Evolutionary conservation across 176 grass and related monocot genomes (phyloP).

Genomic region (Eleusine indica): DNA sequence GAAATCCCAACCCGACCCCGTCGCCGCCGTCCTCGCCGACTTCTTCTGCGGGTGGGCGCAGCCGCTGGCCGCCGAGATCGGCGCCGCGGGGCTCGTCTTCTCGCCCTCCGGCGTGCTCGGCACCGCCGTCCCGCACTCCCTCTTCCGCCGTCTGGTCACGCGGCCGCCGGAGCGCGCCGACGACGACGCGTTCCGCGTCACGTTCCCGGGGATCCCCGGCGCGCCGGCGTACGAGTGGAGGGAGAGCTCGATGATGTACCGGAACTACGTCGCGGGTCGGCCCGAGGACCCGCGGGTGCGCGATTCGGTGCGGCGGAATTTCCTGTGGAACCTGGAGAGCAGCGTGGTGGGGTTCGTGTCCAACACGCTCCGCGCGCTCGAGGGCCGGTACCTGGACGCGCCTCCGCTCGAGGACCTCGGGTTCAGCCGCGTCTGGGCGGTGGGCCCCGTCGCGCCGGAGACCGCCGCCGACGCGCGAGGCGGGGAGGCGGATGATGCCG

Average conservation of each 20-base stretch:
- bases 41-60: conserved; percentile 74
- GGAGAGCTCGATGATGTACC: conserved; percentile 50
- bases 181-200: conserved; percentile 25
- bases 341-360: conserved; percentile 42
- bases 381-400: conserved; percentile 46
- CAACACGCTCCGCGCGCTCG: conserved; percentile 53
- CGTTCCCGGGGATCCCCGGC: conserved; percentile 47
- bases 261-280: conserved; percentile 33
- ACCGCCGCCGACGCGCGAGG: conserved; percentile 10
- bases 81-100: conserved; percentile 54
- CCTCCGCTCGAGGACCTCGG: conserved; percentile 54
- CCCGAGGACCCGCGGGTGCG: neutral
- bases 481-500: neutral
- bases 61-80: conserved; percentile 49
- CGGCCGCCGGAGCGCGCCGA: conserved; percentile 17
- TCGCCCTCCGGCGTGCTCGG: conserved; percentile 53
- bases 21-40: conserved; percentile 57
- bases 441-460: conserved; percentile 53
- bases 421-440: conserved; percentile 47
- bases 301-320: conserved; percentile 49
- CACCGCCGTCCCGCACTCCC: conserved; percentile 44
- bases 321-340: conserved; percentile 55
- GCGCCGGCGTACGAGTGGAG: conserved; percentile 51
- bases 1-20: conserved; percentile 24
- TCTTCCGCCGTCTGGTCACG: conserved; percentile 37